phyloP scores from a whole-genome alignment of 768 basidiomycete genomes.

The Leccinum sublutescens region DNA sequence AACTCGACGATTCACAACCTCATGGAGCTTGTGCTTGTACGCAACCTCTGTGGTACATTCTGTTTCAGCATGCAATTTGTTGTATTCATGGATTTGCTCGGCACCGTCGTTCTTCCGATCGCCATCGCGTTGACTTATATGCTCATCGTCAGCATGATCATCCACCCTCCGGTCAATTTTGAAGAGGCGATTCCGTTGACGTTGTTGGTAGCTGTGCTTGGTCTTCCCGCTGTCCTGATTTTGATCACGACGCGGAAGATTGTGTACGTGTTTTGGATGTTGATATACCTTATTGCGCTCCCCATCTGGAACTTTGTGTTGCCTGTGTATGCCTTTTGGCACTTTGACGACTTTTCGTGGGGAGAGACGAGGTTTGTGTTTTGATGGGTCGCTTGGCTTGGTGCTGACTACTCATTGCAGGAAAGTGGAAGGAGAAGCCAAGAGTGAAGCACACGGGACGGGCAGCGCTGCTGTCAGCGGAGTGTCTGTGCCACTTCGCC shows the following conservation, averaged over 20 bases:
- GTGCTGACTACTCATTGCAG: slow-evolving; percentile 41
- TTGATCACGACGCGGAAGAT: slow-evolving; percentile 92
- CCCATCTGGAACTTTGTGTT: slow-evolving; percentile 97
- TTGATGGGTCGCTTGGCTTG: not conserved
- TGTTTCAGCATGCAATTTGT: slow-evolving; percentile 99
- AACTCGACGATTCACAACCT: slow-evolving; percentile 99
- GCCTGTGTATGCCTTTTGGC: slow-evolving; percentile 97
- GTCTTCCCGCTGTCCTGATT: slow-evolving; percentile 90
- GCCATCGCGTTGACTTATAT: slow-evolving; percentile 90
- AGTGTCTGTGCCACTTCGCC: slow-evolving; percentile 79
- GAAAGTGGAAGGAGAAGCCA: slow-evolving; percentile 91
- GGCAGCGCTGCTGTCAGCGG: slow-evolving; percentile 53
- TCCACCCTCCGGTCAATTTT: slow-evolving; percentile 81
- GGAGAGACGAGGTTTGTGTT: slow-evolving; percentile 86
- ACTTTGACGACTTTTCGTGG: slow-evolving; percentile 99
- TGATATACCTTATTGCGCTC: slow-evolving; percentile 87
- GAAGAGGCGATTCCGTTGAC: slow-evolving; percentile 92
- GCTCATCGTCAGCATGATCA: slow-evolving; percentile 76
- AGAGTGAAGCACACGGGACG: slow-evolving; percentile 73
- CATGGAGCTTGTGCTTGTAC: slow-evolving; percentile 97
- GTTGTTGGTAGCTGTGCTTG: slow-evolving; percentile 86
- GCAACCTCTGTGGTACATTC: slow-evolving; percentile 97
- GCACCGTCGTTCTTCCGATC: slow-evolving; percentile 89
- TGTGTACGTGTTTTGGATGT: slow-evolving; percentile 97
- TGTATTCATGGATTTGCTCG: slow-evolving; percentile 94